phyloP scores from a whole-genome alignment of 495 filamentous ascomycete species.

The Penicillium crystallinum region DNA sequence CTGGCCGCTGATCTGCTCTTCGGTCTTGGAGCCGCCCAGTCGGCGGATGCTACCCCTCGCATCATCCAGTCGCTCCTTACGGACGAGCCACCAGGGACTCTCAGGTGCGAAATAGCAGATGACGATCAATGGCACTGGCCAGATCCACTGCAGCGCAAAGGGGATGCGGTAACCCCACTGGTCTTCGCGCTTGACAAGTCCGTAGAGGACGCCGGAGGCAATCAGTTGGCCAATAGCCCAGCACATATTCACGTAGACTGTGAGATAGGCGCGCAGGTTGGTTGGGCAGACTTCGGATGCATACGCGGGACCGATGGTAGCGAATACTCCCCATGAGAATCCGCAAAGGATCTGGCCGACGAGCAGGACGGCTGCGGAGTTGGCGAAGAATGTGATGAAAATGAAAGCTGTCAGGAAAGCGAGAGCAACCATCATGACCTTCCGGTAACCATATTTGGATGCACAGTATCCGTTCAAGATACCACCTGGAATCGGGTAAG shows the following conservation, averaged over 20 bases:
- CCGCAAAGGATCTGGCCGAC: conserved; percentile 43
- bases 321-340: conserved; percentile 49
- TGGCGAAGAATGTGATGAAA: conserved; percentile 51
- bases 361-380: conserved; percentile 36
- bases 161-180: conserved; percentile 49
- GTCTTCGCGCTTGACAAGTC: conserved; percentile 33
- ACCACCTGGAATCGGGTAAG: conserved; percentile 16
- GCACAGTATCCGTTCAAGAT: conserved; percentile 42
- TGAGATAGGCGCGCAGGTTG: conserved; percentile 51
- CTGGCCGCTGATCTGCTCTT: conserved; percentile 35
- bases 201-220: conserved; percentile 48
- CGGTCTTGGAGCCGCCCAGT: conserved; percentile 47
- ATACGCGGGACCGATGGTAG: conserved; percentile 55
- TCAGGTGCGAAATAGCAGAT: conserved; percentile 56
- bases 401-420: conserved; percentile 42
- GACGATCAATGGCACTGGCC: conserved; percentile 54
- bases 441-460: conserved; percentile 42
- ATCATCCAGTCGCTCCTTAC: conserved; percentile 48
- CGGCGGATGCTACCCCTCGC: conserved; percentile 38
- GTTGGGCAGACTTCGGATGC: conserved; percentile 59
- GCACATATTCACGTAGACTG: conserved; percentile 59
- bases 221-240: conserved; percentile 64
- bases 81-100: conserved; percentile 59
- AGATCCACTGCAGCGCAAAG: conserved; percentile 63
- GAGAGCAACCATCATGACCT: conserved; percentile 39